Conservation (phyloP, 1,139 yeast species). For the Taphrina pruni region DNA sequence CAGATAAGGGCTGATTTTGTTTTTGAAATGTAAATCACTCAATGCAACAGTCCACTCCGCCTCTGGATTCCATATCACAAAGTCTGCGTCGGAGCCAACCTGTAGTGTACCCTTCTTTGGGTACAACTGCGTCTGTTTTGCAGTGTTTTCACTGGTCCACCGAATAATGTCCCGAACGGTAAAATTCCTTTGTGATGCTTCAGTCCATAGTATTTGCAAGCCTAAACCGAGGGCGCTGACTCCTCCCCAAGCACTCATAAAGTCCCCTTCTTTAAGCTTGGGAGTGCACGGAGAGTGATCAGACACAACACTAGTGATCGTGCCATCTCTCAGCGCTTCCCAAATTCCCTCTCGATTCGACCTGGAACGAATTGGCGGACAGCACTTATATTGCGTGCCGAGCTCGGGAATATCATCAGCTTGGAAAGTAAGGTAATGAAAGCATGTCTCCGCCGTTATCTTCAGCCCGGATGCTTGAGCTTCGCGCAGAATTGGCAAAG, state of each 20-base stretch:
- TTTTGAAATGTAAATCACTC: constrained; percentile 66
- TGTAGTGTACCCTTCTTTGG: constrained; percentile 55
- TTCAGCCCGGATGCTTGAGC: constrained; percentile 57
- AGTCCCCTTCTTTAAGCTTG: constrained; percentile 45
- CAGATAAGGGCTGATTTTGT: constrained; percentile 82
- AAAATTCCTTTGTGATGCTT: constrained; percentile 49
- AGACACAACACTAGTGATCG: constrained; percentile 57
- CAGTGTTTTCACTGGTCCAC: constrained; percentile 56
- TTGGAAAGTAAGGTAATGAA: constrained; percentile 57
- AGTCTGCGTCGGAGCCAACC: constrained; percentile 57
- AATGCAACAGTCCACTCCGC: constrained; percentile 45
- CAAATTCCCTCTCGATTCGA: constrained; percentile 56
- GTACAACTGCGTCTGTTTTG: constrained; percentile 56
- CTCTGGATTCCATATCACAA: constrained; percentile 58
- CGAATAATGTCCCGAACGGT: constrained; percentile 57
- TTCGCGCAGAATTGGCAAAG: constrained; percentile 54
- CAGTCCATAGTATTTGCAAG: constrained; percentile 53
- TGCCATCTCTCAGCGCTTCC: constrained; percentile 57
- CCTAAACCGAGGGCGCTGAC: constrained; percentile 57
- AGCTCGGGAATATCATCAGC: constrained; percentile 53
- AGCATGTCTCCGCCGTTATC: constrained; percentile 59
- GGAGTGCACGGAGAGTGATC: constrained; percentile 58
- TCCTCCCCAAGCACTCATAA: constrained; percentile 56
- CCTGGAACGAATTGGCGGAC: constrained; percentile 58
- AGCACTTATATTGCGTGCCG: constrained; percentile 60